A percentile compares a stretch with the other conserved stretches of the same genome.
Conservation (phyloP, 129 eudicot genomes). For the Daucus carota region DNA sequence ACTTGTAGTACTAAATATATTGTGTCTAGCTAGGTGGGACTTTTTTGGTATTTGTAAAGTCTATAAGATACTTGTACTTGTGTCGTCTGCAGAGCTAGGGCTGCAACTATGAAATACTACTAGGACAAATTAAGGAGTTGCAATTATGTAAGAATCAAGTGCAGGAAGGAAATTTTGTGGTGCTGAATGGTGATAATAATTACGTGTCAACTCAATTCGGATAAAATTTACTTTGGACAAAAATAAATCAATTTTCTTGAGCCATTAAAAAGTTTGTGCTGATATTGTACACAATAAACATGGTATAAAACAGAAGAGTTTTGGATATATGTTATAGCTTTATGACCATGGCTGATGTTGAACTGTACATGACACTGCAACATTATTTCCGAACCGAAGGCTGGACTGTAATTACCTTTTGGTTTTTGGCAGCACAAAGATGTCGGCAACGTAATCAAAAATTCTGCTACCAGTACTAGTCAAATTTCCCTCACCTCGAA, state of each 20-base stretch:
- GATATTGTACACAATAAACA: no score
- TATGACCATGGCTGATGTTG: neutral
- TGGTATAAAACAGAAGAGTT: no score
- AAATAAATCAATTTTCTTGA: no score
- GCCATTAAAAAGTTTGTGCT: no score
- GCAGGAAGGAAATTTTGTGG: no score
- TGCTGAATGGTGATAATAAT: no score
- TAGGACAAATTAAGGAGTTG: neutral
- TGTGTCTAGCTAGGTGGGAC: neutral
- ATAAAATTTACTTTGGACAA: no score
- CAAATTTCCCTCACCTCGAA: conserved; percentile 3
- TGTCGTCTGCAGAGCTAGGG: neutral
- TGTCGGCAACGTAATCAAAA: conserved; percentile 1
- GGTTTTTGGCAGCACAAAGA: neutral
- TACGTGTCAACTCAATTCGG: no score
- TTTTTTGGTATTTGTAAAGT: neutral
- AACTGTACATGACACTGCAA: neutral
- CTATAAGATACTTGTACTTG: neutral
- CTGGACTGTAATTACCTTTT: neutral
- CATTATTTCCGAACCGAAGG: neutral
- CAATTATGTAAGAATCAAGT: neutral
- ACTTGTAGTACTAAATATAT: no score
- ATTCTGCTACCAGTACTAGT: neutral
- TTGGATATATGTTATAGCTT: no score
- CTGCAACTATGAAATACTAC: neutral